Evolutionary conservation across 2,329 filamentous ascomycete genomes (phyloP).

Genomic region (Colletotrichum sp.): DNA sequence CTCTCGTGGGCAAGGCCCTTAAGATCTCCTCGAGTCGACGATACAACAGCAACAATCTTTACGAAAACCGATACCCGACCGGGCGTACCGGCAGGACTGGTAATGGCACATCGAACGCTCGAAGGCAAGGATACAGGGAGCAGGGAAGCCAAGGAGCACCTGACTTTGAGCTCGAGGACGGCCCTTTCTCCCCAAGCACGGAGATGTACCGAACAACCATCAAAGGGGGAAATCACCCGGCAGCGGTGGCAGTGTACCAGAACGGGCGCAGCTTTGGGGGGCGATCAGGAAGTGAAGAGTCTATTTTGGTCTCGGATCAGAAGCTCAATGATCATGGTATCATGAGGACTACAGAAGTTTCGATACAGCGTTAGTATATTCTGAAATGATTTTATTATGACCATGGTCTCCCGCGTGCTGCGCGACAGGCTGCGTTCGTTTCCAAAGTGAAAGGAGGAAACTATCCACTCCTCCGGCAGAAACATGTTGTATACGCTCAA

Average conservation of each 20-base stretch:
- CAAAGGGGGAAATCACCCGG: neutral
- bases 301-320: neutral
- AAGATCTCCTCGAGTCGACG: slow-evolving; percentile 25
- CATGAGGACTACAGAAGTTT: slow-evolving; percentile 15
- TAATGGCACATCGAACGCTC: neutral
- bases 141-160: slow-evolving; percentile 7
- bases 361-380: neutral
- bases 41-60: slow-evolving; percentile 1
- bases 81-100: neutral
- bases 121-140: slow-evolving; percentile 6
- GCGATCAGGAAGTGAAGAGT: slow-evolving; percentile 11
- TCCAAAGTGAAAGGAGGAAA: neutral
- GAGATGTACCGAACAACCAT: neutral
- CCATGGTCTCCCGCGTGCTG: neutral
- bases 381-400: neutral
- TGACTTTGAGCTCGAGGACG: slow-evolving; percentile 7
- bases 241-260: neutral
- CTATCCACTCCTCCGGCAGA: neutral
- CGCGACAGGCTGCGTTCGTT: accelerated
- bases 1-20: slow-evolving; percentile 35
- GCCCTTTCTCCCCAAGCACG: neutral
- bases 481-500: neutral
- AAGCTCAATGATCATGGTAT: neutral
- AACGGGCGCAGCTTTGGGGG: neutral
- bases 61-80: slow-evolving; percentile 14